Base-by-base conservation (phyloP, 345 rosid species). In the Limnanthes douglasii region DNA sequence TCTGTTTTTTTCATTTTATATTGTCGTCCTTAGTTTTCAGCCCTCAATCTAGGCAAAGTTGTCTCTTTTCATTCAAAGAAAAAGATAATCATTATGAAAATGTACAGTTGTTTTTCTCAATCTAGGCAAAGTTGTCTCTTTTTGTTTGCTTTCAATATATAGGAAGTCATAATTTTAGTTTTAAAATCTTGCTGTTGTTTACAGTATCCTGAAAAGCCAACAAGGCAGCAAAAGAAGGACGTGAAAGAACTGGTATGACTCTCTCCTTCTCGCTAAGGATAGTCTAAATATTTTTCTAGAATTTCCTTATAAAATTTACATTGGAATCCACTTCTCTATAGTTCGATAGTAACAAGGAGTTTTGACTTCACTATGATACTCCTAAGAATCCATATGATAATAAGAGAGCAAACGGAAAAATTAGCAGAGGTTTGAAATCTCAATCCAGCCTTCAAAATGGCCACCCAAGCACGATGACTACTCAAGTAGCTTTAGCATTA, bases 201-300 rank as follows among this genome's bases (percentile, higher is more conserved):
- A 32, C 79, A 90, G 94, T 90, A 90, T 63, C 98, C 98, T 24
- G 98, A 84, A 50, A 70, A 72, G 19, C 98, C 94, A 43, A 80
- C 95, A n/a, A 72, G 95, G 48, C 94, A 74, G 56, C 95, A 90
- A 19, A 90, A 74, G 75, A 80, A 64, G 49, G 95, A 84, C 50
- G 82, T 80, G 19, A 90, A 74, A 53, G 92, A 90, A 49, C 64
- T 80, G 92, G 94, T 90, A 74, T 12, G 60, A 18, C 37, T 40
- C 26, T 50, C 34, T 39, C 39, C 22, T 29, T 8, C 14, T 18
- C 21, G n/a, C n/a, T n/a, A n/a, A n/a, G n/a, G n/a, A n/a, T n/a
- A n/a, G n/a, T n/a, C n/a, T n/a, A n/a, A n/a, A n/a, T n/a, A n/a
- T n/a, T n/a, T n/a, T n/a, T n/a, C n/a, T n/a, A n/a, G n/a, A n/a